Evolutionary conservation across 164 flowering plant species (phyloP).

Genomic region (Umbilicus rupestris): DNA sequence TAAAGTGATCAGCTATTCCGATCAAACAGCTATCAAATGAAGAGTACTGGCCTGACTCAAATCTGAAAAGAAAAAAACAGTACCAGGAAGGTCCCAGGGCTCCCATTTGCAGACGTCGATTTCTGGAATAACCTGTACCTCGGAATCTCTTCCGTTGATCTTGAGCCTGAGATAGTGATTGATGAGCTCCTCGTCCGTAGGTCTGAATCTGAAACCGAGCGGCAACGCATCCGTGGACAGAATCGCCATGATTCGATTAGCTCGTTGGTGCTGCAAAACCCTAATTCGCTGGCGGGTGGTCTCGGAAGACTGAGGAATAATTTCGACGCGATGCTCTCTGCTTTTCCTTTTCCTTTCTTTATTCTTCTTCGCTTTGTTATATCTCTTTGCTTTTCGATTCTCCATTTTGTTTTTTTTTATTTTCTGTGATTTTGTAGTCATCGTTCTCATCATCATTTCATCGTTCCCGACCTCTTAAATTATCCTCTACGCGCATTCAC

Average conservation of each 20-base stretch:
- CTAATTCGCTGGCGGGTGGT: not conserved
- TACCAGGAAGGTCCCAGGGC: slow-evolving; percentile 78
- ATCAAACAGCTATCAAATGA: not conserved
- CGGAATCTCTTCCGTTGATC: slow-evolving; percentile 43
- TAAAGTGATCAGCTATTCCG: not conserved
- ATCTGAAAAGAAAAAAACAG: too few species aligned
- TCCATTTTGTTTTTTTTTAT: too few species aligned
- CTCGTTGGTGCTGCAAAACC: not conserved
- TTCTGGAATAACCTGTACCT: slow-evolving; percentile 52
- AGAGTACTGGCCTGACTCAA: not conserved
- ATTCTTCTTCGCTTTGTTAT: not conserved
- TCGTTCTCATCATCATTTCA: not conserved
- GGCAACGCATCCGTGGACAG: slow-evolving; percentile 24
- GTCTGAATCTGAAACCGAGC: slow-evolving; percentile 50
- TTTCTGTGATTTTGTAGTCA: not conserved
- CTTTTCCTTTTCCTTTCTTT: not conserved
- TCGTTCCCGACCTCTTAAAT: not conserved
- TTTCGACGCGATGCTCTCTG: not conserved
- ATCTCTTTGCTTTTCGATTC: not conserved
- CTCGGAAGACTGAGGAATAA: too few species aligned
- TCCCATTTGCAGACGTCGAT: slow-evolving; percentile 60
- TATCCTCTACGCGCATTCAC: not conserved
- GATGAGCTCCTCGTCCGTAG: slow-evolving; percentile 66
- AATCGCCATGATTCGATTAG: slow-evolving; percentile 11
- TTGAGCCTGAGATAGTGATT: slow-evolving; percentile 52